A percentile compares a stretch with the other conserved stretches of the same genome.
Evolutionary conservation across 306 rosid species (phyloP).

Genomic region (Carpinus fangiana): DNA sequence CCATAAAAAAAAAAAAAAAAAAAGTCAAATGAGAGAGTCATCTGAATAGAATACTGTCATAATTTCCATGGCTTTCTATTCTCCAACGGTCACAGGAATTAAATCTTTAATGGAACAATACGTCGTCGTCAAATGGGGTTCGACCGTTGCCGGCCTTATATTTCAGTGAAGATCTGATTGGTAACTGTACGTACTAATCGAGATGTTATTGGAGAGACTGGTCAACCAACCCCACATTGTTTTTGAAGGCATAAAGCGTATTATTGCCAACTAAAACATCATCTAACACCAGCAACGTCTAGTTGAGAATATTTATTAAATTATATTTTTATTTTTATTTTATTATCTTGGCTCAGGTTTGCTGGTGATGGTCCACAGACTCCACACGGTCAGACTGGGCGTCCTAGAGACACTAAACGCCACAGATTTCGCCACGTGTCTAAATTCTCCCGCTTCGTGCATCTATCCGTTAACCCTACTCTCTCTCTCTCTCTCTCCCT

Average conservation of each 20-base stretch:
- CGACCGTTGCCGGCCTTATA: not conserved
- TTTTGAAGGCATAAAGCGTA: not conserved
- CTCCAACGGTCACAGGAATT: too few relatives aligned
- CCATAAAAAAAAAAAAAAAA: too few relatives aligned
- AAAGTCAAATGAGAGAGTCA: too few relatives aligned
- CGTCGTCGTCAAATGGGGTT: not conserved
- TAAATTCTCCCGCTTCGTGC: conserved; percentile 46
- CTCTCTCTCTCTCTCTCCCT: conserved; percentile 23
- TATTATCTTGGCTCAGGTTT: conserved; percentile 20
- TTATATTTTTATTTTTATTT: not conserved
- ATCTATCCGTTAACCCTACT: conserved; percentile 78
- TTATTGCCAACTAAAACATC: conserved; percentile 22
- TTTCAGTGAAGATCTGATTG: not conserved
- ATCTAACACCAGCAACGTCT: conserved; percentile 20
- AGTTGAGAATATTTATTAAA: conserved; percentile 2
- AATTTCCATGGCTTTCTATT: too few relatives aligned
- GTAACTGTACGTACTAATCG: not conserved
- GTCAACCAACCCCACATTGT: not conserved
- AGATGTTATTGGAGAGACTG: too few relatives aligned
- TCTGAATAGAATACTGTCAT: too few relatives aligned
- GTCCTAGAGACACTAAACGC: conserved; percentile 8
- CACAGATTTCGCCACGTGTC: conserved; percentile 71
- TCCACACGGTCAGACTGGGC: conserved; percentile 22
- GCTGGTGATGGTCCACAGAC: conserved; percentile 19
- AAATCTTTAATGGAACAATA: too few relatives aligned